Conservation (phyloP, 2,329 filamentous ascomycete species). For the Pseudogymnoascus sp. region DNA sequence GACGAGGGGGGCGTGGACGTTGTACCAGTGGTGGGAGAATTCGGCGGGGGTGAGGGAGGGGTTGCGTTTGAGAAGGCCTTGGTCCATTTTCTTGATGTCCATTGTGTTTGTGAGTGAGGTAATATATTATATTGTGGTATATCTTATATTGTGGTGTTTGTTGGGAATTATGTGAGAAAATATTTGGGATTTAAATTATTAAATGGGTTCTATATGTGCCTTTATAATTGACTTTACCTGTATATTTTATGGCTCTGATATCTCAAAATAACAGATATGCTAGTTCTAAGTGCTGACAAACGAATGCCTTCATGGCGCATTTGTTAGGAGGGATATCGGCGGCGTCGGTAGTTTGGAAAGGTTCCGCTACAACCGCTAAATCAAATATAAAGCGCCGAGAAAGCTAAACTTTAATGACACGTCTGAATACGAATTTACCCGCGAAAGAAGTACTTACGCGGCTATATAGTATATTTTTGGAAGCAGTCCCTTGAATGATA, state of each 20-base stretch:
- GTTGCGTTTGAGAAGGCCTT: slow-evolving; percentile 25
- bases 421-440: not conserved
- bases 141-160: not conserved
- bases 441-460: not conserved
- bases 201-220: not conserved
- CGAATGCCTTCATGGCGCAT: not conserved
- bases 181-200: not conserved
- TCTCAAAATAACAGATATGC: not conserved
- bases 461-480: too few relatives aligned
- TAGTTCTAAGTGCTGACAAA: not conserved
- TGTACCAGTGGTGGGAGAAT: slow-evolving; percentile 25
- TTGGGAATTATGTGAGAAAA: not conserved
- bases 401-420: not conserved
- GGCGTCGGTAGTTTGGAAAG: not conserved
- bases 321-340: not conserved
- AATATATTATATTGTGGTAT: not conserved
- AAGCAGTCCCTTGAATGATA: too few relatives aligned
- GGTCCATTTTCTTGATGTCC: slow-evolving; percentile 11
- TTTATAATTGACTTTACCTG: not conserved
- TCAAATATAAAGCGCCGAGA: not conserved
- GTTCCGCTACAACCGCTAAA: not conserved
- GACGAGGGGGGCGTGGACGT: slow-evolving; percentile 22
- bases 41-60: slow-evolving; percentile 21
- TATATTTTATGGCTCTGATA: not conserved
- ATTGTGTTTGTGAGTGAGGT: not conserved